These are phyloP conservation scores for Aspergillus mulundensis DNA, from an alignment of 495 filamentous ascomycete species.

Conservation along the genomic window DNA sequence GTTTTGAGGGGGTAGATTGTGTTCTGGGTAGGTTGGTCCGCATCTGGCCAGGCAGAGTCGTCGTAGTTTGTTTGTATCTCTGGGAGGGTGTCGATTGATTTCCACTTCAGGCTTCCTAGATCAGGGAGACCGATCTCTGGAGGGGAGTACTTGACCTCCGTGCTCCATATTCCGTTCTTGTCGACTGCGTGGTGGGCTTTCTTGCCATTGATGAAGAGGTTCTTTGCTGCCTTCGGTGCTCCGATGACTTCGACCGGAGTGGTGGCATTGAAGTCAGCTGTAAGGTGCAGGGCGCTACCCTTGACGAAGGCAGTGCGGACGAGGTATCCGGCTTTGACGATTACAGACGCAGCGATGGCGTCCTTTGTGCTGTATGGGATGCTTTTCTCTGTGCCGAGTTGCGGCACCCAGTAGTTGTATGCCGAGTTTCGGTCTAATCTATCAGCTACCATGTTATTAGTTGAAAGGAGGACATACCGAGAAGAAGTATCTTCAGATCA, in stretches of 20 bases:
- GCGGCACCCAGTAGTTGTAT: conserved; percentile 70
- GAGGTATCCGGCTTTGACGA: conserved; percentile 73
- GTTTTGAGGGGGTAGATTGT: conserved; percentile 51
- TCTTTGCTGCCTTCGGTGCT: conserved; percentile 44
- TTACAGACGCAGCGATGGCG: conserved; percentile 46
- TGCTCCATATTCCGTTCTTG: conserved; percentile 50
- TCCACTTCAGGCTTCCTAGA: conserved; percentile 60
- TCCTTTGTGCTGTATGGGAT: conserved; percentile 36
- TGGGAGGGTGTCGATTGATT: conserved; percentile 65
- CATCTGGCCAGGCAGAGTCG: conserved; percentile 61
- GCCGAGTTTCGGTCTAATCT: conserved; percentile 60
- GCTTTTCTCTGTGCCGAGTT: conserved; percentile 38
- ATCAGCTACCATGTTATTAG: not conserved
- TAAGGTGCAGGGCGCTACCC: conserved; percentile 51
- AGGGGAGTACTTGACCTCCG: conserved; percentile 47
- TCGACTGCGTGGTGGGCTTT: conserved; percentile 36
- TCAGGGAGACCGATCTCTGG: conserved; percentile 52
- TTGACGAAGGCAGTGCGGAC: conserved; percentile 57
- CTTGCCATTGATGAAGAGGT: conserved; percentile 57
- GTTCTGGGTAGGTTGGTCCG: conserved; percentile 57
- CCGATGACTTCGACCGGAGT: conserved; percentile 64
- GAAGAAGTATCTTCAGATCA: conserved; percentile 51
- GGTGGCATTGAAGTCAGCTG: conserved; percentile 69
- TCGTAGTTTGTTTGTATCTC: conserved; percentile 62
- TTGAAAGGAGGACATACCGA: conserved; percentile 30